A percentile compares a stretch with the other conserved stretches of the same genome.
phyloP scores from a whole-genome alignment of 2,329 filamentous ascomycete genomes.

The Fusarium sp. region DNA sequence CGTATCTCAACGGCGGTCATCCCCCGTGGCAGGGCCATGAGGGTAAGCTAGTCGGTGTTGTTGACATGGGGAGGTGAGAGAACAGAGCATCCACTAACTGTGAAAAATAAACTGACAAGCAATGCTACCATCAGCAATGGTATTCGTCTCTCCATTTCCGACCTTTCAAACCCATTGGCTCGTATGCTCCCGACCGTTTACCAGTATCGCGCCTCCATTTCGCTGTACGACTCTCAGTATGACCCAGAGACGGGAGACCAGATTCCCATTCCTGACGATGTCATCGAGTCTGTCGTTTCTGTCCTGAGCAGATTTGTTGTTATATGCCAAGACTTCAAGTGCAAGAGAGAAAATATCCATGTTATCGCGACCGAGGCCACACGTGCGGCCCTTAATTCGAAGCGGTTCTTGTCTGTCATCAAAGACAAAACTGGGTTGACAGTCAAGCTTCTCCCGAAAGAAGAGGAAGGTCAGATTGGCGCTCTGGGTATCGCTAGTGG shows the following conservation, averaged over 20 bases:
- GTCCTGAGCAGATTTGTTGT: constrained; percentile 45
- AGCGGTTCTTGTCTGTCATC: constrained; percentile 53
- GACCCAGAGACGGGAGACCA: constrained; percentile 47
- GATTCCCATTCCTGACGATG: constrained; percentile 45
- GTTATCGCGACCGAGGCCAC: constrained; percentile 49
- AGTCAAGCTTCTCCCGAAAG: constrained; percentile 71
- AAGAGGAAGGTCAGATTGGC: constrained; percentile 73
- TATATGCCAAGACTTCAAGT: constrained; percentile 45
- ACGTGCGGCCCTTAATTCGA: constrained; percentile 46
- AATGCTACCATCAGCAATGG: constrained; percentile 64
- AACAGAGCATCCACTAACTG: neutral
- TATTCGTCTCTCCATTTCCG: constrained; percentile 74
- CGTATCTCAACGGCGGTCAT: constrained; percentile 27
- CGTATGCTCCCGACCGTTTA: constrained; percentile 67
- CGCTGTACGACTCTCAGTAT: constrained; percentile 49
- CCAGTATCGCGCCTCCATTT: constrained; percentile 48
- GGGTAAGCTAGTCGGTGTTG: constrained; percentile 48
- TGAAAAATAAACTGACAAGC: constrained; percentile 14
- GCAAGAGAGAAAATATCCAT: constrained; percentile 42
- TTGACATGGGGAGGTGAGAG: constrained; percentile 53
- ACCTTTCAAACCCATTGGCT: constrained; percentile 59
- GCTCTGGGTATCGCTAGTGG: constrained; percentile 75
- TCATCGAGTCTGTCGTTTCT: constrained; percentile 44
- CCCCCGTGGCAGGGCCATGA: constrained; percentile 48
- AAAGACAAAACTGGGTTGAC: constrained; percentile 67